A percentile compares a stretch with the other conserved stretches of the same genome.
Conservation (phyloP, 2,329 filamentous ascomycete genomes). For the Penicillium sp. region DNA sequence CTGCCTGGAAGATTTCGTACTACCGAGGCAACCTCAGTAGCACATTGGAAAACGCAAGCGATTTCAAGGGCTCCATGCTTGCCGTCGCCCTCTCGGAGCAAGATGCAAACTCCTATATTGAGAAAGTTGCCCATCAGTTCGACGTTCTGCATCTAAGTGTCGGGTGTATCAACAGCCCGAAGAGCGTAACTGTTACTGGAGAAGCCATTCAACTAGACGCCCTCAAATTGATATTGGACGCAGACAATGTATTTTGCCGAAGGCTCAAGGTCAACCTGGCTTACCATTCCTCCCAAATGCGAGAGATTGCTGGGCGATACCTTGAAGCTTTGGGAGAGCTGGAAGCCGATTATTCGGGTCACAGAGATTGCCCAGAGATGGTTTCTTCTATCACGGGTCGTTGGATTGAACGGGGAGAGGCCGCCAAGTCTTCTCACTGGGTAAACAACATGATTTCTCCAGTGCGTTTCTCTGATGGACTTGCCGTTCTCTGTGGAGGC, state of each 20-base stretch:
- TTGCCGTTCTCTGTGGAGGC: conserved; percentile 3
- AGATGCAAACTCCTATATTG: neutral
- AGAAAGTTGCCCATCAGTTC: neutral
- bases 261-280: conserved; percentile 16
- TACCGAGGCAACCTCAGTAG: conserved; percentile 16
- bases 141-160: neutral
- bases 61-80: conserved; percentile 2
- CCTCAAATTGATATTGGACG: neutral
- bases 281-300: conserved; percentile 18
- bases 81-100: neutral
- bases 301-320: neutral
- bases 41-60: neutral
- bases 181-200: conserved; percentile 6
- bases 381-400: neutral
- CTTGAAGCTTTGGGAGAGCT: neutral
- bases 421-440: conserved; percentile 13
- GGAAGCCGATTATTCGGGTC: neutral
- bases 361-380: neutral
- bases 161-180: conserved; percentile 8
- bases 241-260: neutral
- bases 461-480: conserved; percentile 15
- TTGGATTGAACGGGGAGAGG: conserved; percentile 24
- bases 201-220: conserved; percentile 4
- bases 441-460: conserved; percentile 15
- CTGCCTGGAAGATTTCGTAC: conserved; percentile 19